Percentiles rank a stretch among this genome's conserved stretches.
Conservation (phyloP, 129 eudicot species). For the Flaveria linearis region DNA sequence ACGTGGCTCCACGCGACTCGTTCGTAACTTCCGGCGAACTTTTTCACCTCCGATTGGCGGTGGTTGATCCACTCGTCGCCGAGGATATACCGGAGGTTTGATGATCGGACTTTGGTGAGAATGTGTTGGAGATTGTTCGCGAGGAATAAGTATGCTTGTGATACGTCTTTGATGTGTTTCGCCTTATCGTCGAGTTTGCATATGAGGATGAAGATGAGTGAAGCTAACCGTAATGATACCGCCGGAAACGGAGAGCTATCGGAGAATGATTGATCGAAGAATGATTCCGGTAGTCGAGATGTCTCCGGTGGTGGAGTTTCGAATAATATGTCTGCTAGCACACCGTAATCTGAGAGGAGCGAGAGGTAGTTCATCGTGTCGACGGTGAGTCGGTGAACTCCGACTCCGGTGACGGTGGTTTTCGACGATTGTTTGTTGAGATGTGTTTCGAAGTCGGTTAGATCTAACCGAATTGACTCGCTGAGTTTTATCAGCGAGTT, state of each 20-base stretch:
- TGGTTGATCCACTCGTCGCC: slow-evolving; percentile 76
- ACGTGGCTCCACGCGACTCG: slow-evolving; percentile 69
- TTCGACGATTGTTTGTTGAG: slow-evolving; percentile 48
- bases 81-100: slow-evolving; percentile 55
- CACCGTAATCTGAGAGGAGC: slow-evolving; percentile 51
- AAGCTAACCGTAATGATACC: slow-evolving; percentile 46
- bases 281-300: slow-evolving; percentile 37
- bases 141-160: slow-evolving; percentile 58
- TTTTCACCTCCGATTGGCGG: slow-evolving; percentile 52
- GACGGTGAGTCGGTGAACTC: slow-evolving; percentile 44
- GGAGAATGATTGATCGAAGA: slow-evolving; percentile 36
- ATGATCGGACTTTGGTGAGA: slow-evolving; percentile 47
- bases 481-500: slow-evolving; percentile 47
- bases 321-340: slow-evolving; percentile 45
- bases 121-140: slow-evolving; percentile 72
- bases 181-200: slow-evolving; percentile 65
- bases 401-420: slow-evolving; percentile 41
- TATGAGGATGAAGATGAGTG: slow-evolving; percentile 59
- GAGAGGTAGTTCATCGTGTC: slow-evolving; percentile 47
- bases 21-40: slow-evolving; percentile 54
- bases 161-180: slow-evolving; percentile 56
- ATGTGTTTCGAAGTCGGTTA: slow-evolving; percentile 45
- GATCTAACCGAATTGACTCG: slow-evolving; percentile 37
- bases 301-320: slow-evolving; percentile 41
- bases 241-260: slow-evolving; percentile 45